Conservation (phyloP, 1,139 yeast genomes). For the Cylindricascospora bacillispora region DNA sequence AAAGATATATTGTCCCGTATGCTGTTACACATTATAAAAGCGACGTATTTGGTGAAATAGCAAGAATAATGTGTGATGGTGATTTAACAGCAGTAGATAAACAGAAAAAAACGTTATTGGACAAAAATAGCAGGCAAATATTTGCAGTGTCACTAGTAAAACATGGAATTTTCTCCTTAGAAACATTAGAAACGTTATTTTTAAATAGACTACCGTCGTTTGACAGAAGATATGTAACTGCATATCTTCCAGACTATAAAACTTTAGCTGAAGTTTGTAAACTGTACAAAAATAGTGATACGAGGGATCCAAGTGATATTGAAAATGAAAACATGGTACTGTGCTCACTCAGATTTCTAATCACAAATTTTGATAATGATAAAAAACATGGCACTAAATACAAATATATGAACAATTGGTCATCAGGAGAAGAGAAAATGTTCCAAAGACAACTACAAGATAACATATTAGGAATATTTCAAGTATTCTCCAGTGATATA, state of each 20-base stretch:
- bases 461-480: constrained; percentile 66
- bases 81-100: constrained; percentile 11
- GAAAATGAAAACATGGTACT: constrained; percentile 21
- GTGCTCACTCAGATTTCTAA: constrained; percentile 20
- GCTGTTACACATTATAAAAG: constrained; percentile 51
- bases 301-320: constrained; percentile 6
- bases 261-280: constrained; percentile 25
- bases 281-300: constrained; percentile 16
- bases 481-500: constrained; percentile 64
- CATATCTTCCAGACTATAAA: constrained; percentile 23
- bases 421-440: constrained; percentile 13
- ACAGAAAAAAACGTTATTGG: constrained; percentile 14
- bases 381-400: constrained; percentile 18
- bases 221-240: constrained; percentile 16
- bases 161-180: constrained; percentile 22
- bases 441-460: constrained; percentile 33
- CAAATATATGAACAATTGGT: constrained; percentile 19
- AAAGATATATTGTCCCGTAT: constrained; percentile 65
- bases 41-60: constrained; percentile 50
- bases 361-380: constrained; percentile 21
- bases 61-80: constrained; percentile 27
- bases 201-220: constrained; percentile 20
- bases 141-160: constrained; percentile 25
- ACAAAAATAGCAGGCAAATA: constrained; percentile 23
- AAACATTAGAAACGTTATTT: constrained; percentile 21